Evolutionary conservation across 148 eudicot species (phyloP), one percentile per base, ranked within the genome.

Genomic region (Chenopodium quinoa): DNA sequence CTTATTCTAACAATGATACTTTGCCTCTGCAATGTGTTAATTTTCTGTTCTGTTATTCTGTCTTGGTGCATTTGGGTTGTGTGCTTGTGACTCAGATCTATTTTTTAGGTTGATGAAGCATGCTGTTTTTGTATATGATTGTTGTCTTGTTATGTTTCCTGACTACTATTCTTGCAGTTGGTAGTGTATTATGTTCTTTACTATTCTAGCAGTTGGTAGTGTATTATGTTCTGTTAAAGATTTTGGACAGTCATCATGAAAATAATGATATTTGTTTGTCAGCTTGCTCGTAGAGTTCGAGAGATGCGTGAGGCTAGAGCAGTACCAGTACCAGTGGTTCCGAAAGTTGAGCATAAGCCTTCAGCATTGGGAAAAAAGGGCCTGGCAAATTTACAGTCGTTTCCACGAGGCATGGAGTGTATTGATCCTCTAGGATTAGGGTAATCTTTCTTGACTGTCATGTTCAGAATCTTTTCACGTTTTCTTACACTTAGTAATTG

Each of bases 251-350:
- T 19, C 29, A 17, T 74, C 40, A 9, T 64, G 32, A 60, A 72
- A 60, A 11, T 44, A 32, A 22, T 54, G 27, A 60, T 23, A 34
- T 76, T 50, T 72, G 4, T 81, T 65, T 88, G 86, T 79, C 91
- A 96, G 99, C 99, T 96, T 87, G 89, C 92, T 78, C 95, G 99
- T 52, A 91, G 95, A 86, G 99, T 96, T 76, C 97, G 99, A 64
- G 99, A 96, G 83, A 93, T 96, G 99, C 89, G 99, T 80, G 99
- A 94, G 85, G 80, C 97, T 65, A 90, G 84, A 89, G 91, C 91
- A 74, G 90, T 85, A 76, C 90, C 98, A 40, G 90, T 87, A 75
- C 90, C 98, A 37, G 90, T 87, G 69, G 86, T 83, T 82, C 91
- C 83, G 31, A 92, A 92, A 86, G n/a, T 76, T 37, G 99, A 90